Base-by-base conservation (phyloP, 1,139 yeast genomes). In the Suhomyces terraborum region DNA sequence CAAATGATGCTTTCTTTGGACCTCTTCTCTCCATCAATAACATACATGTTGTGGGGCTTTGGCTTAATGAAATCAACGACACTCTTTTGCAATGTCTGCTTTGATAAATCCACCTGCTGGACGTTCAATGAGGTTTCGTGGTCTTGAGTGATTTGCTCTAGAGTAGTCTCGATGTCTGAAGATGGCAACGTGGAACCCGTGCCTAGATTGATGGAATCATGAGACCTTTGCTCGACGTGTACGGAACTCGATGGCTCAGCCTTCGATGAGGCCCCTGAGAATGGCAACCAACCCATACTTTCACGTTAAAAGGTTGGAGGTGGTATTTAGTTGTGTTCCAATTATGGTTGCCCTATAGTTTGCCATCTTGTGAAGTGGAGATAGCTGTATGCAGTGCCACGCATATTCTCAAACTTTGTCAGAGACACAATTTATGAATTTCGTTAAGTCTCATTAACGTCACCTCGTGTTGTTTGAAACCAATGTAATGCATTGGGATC, bases 21-120 rank as follows among this genome's bases (percentile, higher is more conserved):
- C 35, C 67, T 64, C 48, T 62, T 67, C 51, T 72, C 77, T 8
- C 77, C 77, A 50, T 73, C 78, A 41, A 73, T 69, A 10, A 70
- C 59, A 47, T 66, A 73, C 54, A 66, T 45, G 42, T 68, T 68
- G 27, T 56, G 52, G 2, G 74, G 75, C 36, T 54, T 56, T 10
- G 51, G 52, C 1, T 27, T 28, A 3, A 61, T 65, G 40, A 61
- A 61, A 4, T 51, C 50, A 2, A 48, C 38, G 6, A 61, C 63
- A 4, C 45, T 38, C 0, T 29, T 38, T n/a, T 43, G 38, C 25
- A 43, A 28, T 19, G 43, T n/a, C 13, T 26, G 22, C 20, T 40
- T 19, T 22, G 22, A 32, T 18, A 50, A 47, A 14, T 45, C 42
- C 32, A 53, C 34, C 3, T 35, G 40, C 18, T 42, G 42, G 3